phyloP scores from a whole-genome alignment of 2,329 filamentous ascomycete genomes.

The Fusarium sp. region DNA sequence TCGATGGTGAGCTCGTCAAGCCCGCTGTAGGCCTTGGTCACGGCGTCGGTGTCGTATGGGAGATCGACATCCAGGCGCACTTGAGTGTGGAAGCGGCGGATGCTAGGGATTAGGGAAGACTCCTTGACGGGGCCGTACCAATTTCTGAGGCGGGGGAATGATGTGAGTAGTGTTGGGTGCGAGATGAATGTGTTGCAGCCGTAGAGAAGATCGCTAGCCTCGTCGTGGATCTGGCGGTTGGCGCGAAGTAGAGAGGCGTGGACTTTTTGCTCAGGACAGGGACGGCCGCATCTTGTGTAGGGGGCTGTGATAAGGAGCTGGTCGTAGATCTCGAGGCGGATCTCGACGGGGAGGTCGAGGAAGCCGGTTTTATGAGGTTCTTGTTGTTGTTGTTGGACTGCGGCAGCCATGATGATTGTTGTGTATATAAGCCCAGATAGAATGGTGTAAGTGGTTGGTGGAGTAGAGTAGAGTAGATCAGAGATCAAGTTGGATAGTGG shows the following conservation, averaged over 20 bases:
- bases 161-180: slow-evolving; percentile 57
- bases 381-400: slow-evolving; percentile 34
- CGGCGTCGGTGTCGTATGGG: slow-evolving; percentile 50
- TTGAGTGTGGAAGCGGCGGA: slow-evolving; percentile 57
- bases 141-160: slow-evolving; percentile 57
- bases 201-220: slow-evolving; percentile 60
- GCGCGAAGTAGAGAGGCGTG: slow-evolving; percentile 57
- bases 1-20: slow-evolving; percentile 58
- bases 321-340: slow-evolving; percentile 62
- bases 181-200: slow-evolving; percentile 59
- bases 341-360: slow-evolving; percentile 60
- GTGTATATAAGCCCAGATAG: neutral
- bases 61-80: slow-evolving; percentile 59
- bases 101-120: slow-evolving; percentile 49
- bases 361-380: slow-evolving; percentile 47
- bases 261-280: slow-evolving; percentile 42
- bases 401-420: slow-evolving; percentile 41
- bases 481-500: slow-evolving; percentile 11
- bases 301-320: slow-evolving; percentile 57
- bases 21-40: slow-evolving; percentile 54
- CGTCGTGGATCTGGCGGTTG: slow-evolving; percentile 58
- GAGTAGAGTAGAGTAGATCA: slow-evolving; percentile 12
- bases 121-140: slow-evolving; percentile 52
- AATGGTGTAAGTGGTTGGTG: slow-evolving; percentile 8
- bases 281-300: slow-evolving; percentile 43